phyloP scores from a whole-genome alignment of 2,329 filamentous ascomycete species.

The Gremmenia infestans region DNA sequence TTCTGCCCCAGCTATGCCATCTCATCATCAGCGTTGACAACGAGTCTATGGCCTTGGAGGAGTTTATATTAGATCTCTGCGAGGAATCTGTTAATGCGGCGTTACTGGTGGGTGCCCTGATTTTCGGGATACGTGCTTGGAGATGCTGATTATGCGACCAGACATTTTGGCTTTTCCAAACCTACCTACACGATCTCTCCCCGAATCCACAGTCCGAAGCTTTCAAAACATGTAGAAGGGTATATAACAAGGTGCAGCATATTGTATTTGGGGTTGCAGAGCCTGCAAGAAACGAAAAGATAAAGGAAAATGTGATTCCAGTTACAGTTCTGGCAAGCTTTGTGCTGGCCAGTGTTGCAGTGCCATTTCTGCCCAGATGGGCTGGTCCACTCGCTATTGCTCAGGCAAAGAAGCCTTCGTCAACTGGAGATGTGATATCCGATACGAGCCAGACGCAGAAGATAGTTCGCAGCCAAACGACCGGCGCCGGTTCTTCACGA shows the following conservation, averaged over 20 bases:
- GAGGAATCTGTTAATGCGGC: conserved; percentile 84
- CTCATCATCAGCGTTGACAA: conserved; percentile 84
- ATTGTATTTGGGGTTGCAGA: conserved; percentile 79
- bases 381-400: conserved; percentile 77
- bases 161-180: conserved; percentile 91
- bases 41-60: conserved; percentile 86
- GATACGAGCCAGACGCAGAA: conserved; percentile 50
- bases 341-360: conserved; percentile 69
- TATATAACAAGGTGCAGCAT: conserved; percentile 85
- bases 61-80: conserved; percentile 80
- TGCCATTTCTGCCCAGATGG: conserved; percentile 71
- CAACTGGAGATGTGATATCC: conserved; percentile 54
- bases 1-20: conserved; percentile 82
- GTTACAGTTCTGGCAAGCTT: conserved; percentile 78
- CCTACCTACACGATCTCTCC: conserved; percentile 76
- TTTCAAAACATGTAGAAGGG: conserved; percentile 76
- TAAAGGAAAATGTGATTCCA: conserved; percentile 75
- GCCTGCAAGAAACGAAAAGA: conserved; percentile 63
- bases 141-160: conserved; percentile 34
- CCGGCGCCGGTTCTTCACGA: conserved; percentile 45
- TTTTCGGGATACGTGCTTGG: neutral
- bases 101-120: conserved; percentile 58
- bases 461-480: conserved; percentile 64
- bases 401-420: conserved; percentile 71
- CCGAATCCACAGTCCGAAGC: conserved; percentile 67